phyloP scores from a whole-genome alignment of 805 yeast genomes.

The Isabelozyma rhagii region DNA sequence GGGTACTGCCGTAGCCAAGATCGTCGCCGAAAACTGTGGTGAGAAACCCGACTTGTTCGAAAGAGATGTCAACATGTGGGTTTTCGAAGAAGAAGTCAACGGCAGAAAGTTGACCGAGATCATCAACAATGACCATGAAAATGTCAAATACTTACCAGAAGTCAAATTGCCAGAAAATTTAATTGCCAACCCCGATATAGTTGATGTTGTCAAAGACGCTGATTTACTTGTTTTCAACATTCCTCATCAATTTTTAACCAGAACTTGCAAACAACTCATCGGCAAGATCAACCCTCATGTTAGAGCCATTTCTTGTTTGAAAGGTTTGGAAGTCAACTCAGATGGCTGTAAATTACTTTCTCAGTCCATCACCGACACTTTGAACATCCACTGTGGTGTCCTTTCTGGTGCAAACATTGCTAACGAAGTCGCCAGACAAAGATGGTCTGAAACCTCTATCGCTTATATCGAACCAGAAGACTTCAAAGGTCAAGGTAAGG shows the following conservation, averaged over 20 bases:
- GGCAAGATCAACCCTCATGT: constrained; percentile 69
- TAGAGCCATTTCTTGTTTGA: constrained; percentile 92
- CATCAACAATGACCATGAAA: constrained; percentile 87
- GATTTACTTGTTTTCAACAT: constrained; percentile 90
- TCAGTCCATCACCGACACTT: constrained; percentile 70
- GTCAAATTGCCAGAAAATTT: constrained; percentile 83
- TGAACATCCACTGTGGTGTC: constrained; percentile 93
- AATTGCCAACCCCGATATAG: constrained; percentile 81
- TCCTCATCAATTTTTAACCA: constrained; percentile 92
- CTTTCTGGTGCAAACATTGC: constrained; percentile 97
- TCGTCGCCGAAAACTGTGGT: constrained; percentile 82
- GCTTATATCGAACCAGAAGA: constrained; percentile 80
- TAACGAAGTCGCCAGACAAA: constrained; percentile 91
- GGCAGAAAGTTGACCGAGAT: constrained; percentile 85
- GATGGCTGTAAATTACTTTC: constrained; percentile 84
- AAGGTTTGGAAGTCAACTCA: constrained; percentile 87
- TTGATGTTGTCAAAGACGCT: constrained; percentile 72
- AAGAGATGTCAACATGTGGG: constrained; percentile 91
- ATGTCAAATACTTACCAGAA: constrained; percentile 91
- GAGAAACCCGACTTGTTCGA: constrained; percentile 72
- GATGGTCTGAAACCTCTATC: constrained; percentile 97
- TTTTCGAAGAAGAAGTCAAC: constrained; percentile 76
- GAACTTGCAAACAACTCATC: constrained; percentile 69
- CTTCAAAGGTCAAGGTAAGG: constrained; percentile 63
- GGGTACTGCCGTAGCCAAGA: constrained; percentile 97